Evolutionary conservation across 805 yeast genomes (phyloP).

Genomic region (Candida maesae): DNA sequence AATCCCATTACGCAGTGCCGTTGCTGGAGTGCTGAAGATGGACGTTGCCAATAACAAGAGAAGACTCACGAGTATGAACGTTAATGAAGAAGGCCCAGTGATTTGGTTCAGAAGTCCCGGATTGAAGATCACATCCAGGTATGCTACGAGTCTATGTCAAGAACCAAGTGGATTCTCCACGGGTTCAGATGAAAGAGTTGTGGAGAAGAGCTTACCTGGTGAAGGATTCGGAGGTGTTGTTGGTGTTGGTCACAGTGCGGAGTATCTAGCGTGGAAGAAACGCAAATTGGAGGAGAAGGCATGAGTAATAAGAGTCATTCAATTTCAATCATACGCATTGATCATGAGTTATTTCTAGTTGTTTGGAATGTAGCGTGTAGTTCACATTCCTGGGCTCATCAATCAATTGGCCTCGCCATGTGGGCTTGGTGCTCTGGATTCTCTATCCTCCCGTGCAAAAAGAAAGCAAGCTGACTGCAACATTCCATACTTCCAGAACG

Average conservation of each 20-base stretch:
- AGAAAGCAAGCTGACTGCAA: too few species aligned
- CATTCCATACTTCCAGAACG: too few species aligned
- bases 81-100: constrained; percentile 35
- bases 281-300: constrained; percentile 11
- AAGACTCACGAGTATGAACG: constrained; percentile 20
- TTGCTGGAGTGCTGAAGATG: constrained; percentile 28
- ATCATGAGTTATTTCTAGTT: too few species aligned
- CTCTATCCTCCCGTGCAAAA: too few species aligned
- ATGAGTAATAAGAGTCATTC: neutral
- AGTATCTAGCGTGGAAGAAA: constrained; percentile 61
- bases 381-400: too few species aligned
- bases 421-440: too few species aligned
- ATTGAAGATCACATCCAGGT: constrained; percentile 39
- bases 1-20: constrained; percentile 12
- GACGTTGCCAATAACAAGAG: constrained; percentile 32
- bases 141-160: constrained; percentile 15
- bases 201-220: constrained; percentile 18
- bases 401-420: too few species aligned
- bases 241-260: constrained; percentile 68
- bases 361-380: too few species aligned
- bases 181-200: constrained; percentile 17
- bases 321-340: too few species aligned
- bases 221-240: constrained; percentile 27
- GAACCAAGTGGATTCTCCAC: neutral
- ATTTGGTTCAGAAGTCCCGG: constrained; percentile 74